Base-by-base conservation (phyloP, 352 stramenopile genomes). In the Discostella stelligera region DNA sequence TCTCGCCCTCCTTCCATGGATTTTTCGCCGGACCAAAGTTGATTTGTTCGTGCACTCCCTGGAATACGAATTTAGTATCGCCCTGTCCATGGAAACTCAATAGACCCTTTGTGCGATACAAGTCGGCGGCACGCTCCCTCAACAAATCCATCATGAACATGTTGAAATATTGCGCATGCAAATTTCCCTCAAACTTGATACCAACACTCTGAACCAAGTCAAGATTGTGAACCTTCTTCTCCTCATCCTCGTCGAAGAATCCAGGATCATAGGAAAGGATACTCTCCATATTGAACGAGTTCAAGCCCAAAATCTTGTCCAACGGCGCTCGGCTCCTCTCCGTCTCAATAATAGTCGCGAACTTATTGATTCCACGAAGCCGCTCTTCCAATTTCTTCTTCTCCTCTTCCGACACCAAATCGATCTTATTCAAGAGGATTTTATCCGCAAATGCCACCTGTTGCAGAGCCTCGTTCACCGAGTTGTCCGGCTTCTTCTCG, bases 361-460 rank as follows among this genome's bases (percentile, higher is more conserved):
- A 96, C 65, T 93, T 90, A 65, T 97, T 97, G 39, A 97, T 95
- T 3, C 70, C 85, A 13, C 52, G 54, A 53, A 97, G 84, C 30
- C 88, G 80, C 9, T 91, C 75, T 63, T 94, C 91, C 2, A 95
- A 68, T 16, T 68, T 61, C 14, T 76, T 68, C 71, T 94, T 94
- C 27, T 95, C 94, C 21, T 93, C 86, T 5, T 44, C 52, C 0
- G 77, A 89, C 9, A 99, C 93, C 9, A 99, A 86, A 85, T 99
- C 97, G 20, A 96, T 87, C 81, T 99, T 99, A 86, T 99, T 99
- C 37, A 99, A 86, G 49, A 99, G 72, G 71, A 99, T 97, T 32
- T 96, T 95, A 87, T 99, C 97, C 0, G 97, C 96, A 90, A 99
- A 99, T 0, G 97, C 97, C 21, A 99, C 88, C 83, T 99, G 97